These are phyloP conservation scores for Raffaelea ambrosiae DNA, from an alignment of 2,329 filamentous ascomycete genomes.

Conservation along the genomic window DNA sequence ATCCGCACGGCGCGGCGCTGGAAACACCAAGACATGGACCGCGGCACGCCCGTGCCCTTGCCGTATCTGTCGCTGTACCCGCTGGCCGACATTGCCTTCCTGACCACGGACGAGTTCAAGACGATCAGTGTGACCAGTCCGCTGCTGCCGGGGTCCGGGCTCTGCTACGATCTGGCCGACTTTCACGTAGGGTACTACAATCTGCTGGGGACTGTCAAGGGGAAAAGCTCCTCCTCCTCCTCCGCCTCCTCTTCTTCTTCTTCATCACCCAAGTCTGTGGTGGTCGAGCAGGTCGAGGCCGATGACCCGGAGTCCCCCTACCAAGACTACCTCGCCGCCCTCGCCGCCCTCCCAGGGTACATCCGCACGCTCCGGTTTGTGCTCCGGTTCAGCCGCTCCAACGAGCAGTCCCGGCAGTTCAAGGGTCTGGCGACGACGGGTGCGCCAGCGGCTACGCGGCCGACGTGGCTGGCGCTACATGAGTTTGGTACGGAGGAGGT, in stretches of 20 bases:
- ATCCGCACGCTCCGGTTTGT: conserved; percentile 17
- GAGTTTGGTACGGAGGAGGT: conserved; percentile 2
- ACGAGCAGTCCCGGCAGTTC: conserved; percentile 15
- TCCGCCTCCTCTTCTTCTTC: too few species aligned
- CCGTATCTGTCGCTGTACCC: conserved; percentile 28
- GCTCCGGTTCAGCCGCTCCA: conserved; percentile 14
- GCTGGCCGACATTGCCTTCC: conserved; percentile 25
- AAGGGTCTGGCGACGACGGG: conserved; percentile 14
- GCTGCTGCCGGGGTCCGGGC: conserved; percentile 14
- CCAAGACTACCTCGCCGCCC: conserved; percentile 10
- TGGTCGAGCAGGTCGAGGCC: too few species aligned
- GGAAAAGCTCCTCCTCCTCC: too few species aligned
- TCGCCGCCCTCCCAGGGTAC: conserved; percentile 13
- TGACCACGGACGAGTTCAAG: conserved; percentile 22
- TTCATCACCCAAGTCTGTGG: too few species aligned
- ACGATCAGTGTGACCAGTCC: conserved; percentile 23
- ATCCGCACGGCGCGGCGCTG: conserved; percentile 24
- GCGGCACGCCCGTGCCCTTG: conserved; percentile 8
- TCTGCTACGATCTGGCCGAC: conserved; percentile 16
- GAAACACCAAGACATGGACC: conserved; percentile 11
- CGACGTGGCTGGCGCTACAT: conserved; percentile 12
- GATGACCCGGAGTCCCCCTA: conserved; percentile 9
- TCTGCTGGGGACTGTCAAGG: too few species aligned
- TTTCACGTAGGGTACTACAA: conserved; percentile 15
- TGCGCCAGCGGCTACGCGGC: conserved; percentile 10